Evolutionary conservation across 768 basidiomycete genomes (phyloP).

Genomic region (Plicaturopsis crispa): DNA sequence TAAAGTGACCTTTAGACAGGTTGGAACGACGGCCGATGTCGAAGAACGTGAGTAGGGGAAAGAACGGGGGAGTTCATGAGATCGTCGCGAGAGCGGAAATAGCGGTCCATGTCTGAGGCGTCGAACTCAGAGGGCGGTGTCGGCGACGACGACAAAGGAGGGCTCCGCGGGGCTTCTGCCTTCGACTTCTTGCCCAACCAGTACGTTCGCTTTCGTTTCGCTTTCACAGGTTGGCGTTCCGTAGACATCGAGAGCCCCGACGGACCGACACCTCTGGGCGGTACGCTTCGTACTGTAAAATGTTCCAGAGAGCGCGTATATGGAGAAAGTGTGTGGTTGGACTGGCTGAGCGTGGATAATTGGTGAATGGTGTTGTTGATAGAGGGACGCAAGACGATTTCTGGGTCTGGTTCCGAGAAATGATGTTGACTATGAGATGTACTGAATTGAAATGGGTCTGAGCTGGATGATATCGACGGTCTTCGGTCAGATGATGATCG

Average conservation of each 20-base stretch:
- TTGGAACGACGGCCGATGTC: slow-evolving; percentile 24
- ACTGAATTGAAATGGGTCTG: slow-evolving; percentile 25
- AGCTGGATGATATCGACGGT: slow-evolving; percentile 24
- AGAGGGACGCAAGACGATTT: slow-evolving; percentile 57
- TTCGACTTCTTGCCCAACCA: slow-evolving; percentile 44
- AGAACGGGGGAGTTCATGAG: not conserved
- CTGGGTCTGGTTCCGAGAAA: slow-evolving; percentile 34
- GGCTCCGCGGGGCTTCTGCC: slow-evolving; percentile 6
- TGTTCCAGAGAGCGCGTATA: slow-evolving; percentile 88
- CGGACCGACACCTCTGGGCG: slow-evolving; percentile 41
- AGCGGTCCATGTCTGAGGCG: slow-evolving; percentile 65
- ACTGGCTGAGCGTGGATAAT: slow-evolving; percentile 76
- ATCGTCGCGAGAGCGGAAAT: slow-evolving; percentile 37
- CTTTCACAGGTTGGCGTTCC: slow-evolving; percentile 58
- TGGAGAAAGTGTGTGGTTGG: slow-evolving; percentile 91
- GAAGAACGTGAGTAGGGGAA: slow-evolving; percentile 12
- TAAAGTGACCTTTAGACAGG: slow-evolving; percentile 14
- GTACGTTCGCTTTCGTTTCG: slow-evolving; percentile 68
- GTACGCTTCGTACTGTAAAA: slow-evolving; percentile 87
- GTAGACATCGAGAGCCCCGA: slow-evolving; percentile 23
- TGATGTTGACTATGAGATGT: slow-evolving; percentile 24
- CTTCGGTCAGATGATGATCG: slow-evolving; percentile 19
- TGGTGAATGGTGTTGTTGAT: slow-evolving; percentile 78
- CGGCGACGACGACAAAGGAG: slow-evolving; percentile 22
- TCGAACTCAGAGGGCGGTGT: slow-evolving; percentile 52